Percentiles rank a stretch among this genome's conserved stretches.
Conservation (phyloP, 2,329 filamentous ascomycete species). For the Curvularia verruculosa region DNA sequence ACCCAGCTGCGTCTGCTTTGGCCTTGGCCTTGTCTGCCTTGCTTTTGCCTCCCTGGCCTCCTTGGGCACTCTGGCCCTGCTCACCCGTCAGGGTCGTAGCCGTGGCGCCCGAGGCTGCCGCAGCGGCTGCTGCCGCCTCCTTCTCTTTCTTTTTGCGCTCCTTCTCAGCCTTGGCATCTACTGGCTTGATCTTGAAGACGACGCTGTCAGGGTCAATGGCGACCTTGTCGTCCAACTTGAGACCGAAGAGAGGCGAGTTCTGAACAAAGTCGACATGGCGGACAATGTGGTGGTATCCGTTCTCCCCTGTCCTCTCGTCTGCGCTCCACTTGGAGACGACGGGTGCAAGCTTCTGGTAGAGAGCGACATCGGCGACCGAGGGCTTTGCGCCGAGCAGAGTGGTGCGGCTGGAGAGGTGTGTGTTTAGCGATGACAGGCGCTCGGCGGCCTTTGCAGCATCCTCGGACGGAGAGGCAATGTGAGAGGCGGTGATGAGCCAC, state of each 20-base stretch:
- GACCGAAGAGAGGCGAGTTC: constrained; percentile 74
- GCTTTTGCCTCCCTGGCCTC: constrained; percentile 52
- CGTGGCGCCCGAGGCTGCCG: constrained; percentile 59
- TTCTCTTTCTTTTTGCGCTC: constrained; percentile 97
- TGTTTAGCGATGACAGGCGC: constrained; percentile 80
- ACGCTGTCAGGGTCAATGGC: constrained; percentile 79
- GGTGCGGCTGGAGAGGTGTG: constrained; percentile 84
- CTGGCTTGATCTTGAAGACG: constrained; percentile 83
- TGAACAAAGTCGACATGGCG: constrained; percentile 94
- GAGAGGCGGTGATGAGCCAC: constrained; percentile 80
- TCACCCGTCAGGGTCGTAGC: constrained; percentile 46
- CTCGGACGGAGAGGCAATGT: constrained; percentile 66
- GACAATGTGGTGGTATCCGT: constrained; percentile 88
- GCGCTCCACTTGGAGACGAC: constrained; percentile 78
- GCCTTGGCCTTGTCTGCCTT: constrained; percentile 56
- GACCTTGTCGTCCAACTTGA: constrained; percentile 79
- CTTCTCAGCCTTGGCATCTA: constrained; percentile 94
- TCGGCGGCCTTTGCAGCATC: constrained; percentile 63
- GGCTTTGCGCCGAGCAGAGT: constrained; percentile 90
- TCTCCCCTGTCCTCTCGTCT: constrained; percentile 87
- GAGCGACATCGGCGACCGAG: constrained; percentile 81
- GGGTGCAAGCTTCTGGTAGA: constrained; percentile 80
- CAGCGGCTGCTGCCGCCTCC: constrained; percentile 62
- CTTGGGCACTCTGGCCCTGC: constrained; percentile 31
- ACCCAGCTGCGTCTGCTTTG: constrained; percentile 61